Evolutionary conservation across 306 rosid species (phyloP).

Genomic region (Prunus mongolica): DNA sequence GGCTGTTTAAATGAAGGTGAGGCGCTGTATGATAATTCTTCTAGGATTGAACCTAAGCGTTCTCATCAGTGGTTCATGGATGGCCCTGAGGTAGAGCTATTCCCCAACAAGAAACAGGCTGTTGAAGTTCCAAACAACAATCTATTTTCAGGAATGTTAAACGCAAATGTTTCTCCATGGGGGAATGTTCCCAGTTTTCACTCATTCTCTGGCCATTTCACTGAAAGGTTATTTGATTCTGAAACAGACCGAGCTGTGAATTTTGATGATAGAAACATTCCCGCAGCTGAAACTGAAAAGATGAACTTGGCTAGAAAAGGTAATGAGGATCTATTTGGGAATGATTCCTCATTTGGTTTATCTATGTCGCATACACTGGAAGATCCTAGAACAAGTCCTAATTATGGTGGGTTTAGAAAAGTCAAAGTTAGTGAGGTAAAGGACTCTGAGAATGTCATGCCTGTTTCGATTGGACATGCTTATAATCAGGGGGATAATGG

Average conservation of each 20-base stretch:
- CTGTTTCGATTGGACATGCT: conserved; percentile 33
- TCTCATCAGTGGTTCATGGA: conserved; percentile 70
- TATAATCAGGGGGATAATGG: conserved; percentile 36
- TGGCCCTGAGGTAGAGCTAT: conserved; percentile 51
- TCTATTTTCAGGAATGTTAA: conserved; percentile 46
- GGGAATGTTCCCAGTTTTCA: conserved; percentile 54
- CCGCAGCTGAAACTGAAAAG: conserved; percentile 29
- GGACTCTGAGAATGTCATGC: conserved; percentile 55
- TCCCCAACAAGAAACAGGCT: conserved; percentile 72
- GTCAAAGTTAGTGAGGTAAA: conserved; percentile 66
- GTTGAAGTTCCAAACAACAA: conserved; percentile 43
- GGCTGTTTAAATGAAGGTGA: conserved; percentile 55
- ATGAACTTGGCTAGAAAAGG: conserved; percentile 45
- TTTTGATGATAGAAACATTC: conserved; percentile 42
- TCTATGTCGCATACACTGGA: conserved; percentile 50
- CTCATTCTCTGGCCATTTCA: conserved; percentile 45
- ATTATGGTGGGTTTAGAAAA: conserved; percentile 62
- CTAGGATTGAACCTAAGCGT: conserved; percentile 61
- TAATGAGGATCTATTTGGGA: conserved; percentile 42
- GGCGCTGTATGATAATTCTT: conserved; percentile 40
- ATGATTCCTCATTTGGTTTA: conserved; percentile 47
- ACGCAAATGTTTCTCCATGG: conserved; percentile 46
- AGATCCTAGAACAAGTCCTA: conserved; percentile 44
- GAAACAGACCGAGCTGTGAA: conserved; percentile 29
- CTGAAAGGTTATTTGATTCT: conserved; percentile 45